These are phyloP conservation scores for Colletotrichum gloeosporioides DNA, from an alignment of 2,329 filamentous ascomycete species.

Conservation along the genomic window DNA sequence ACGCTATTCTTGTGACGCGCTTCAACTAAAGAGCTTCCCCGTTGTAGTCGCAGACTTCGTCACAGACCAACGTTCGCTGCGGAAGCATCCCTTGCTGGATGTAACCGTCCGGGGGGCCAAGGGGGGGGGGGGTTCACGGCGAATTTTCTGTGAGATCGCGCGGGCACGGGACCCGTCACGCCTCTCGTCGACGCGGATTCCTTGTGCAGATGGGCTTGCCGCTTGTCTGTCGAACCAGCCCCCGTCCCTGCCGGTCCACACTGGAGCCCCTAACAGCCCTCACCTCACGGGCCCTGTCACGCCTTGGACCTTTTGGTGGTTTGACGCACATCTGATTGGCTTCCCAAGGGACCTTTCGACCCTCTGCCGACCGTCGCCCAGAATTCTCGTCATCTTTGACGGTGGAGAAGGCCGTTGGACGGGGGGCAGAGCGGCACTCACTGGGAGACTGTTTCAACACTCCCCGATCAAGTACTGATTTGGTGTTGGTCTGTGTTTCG, in stretches of 20 bases:
- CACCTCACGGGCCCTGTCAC: constrained; percentile 3
- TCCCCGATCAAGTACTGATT: constrained; percentile 3
- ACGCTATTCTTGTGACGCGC: constrained; percentile 15
- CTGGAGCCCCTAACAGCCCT: background rate
- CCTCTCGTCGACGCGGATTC: constrained; percentile 12
- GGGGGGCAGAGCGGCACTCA: constrained; percentile 8
- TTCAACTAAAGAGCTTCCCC: background rate
- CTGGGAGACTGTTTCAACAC: constrained; percentile 15
- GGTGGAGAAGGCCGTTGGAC: constrained; percentile 2
- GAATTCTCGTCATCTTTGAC: constrained; percentile 13
- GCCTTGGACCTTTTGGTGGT: constrained; percentile 2
- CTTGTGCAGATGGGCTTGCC: constrained; percentile 20
- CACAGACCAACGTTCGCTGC: constrained; percentile 15
- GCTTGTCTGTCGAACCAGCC: constrained; percentile 9
- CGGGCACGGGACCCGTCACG: constrained; percentile 6
- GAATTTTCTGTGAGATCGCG: constrained; percentile 24
- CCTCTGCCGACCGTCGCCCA: constrained; percentile 17
- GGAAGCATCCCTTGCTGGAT: constrained; percentile 20
- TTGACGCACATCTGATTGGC: constrained; percentile 14
- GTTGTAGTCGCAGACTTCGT: constrained; percentile 16
- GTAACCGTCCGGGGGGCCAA: constrained; percentile 17
- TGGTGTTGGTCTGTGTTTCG: constrained; percentile 21
- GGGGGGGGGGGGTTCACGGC: constrained; percentile 18
- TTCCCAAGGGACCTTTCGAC: background rate
- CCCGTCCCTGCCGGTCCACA: constrained; percentile 20